Percentiles rank a stretch among this genome's conserved stretches.
phyloP scores from a whole-genome alignment of 352 stramenopile genomes.

The Phytopythium oedochilum region DNA sequence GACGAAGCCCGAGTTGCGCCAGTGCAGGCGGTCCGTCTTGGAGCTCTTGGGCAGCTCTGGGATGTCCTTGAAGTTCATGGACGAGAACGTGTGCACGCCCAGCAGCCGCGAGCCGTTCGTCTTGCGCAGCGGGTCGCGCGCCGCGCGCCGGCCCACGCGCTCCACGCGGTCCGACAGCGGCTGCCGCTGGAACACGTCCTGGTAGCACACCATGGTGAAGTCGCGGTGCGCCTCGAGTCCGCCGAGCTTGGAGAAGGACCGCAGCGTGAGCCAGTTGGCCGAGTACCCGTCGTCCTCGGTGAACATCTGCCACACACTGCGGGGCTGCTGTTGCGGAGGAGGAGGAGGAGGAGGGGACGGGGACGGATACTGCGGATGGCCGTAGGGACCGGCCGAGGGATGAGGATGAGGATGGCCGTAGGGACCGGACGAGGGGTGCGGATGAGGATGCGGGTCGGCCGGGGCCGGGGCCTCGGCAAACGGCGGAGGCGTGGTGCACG shows the following conservation, averaged over 20 bases:
- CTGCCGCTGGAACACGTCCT: conserved; percentile 51
- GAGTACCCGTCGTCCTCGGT: conserved; percentile 52
- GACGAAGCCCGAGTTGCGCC: conserved; percentile 54
- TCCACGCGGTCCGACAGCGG: conserved; percentile 18
- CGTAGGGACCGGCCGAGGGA: too few relatives aligned
- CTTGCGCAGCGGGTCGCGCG: conserved; percentile 13
- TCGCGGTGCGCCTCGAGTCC: conserved; percentile 33
- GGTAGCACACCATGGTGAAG: conserved; percentile 62
- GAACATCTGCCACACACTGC: conserved; percentile 23
- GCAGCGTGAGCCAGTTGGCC: conserved; percentile 52
- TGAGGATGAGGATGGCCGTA: background rate
- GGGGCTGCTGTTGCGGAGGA: too few relatives aligned
- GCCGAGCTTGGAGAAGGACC: conserved; percentile 23
- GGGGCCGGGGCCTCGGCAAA: conserved; percentile 8
- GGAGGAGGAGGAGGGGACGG: background rate
- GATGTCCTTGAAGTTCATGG: conserved; percentile 65
- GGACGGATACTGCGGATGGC: background rate
- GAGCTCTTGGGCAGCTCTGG: conserved; percentile 38
- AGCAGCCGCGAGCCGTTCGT: conserved; percentile 23
- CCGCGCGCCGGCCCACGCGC: conserved; percentile 17
- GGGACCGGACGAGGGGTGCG: background rate
- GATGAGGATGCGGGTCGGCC: background rate
- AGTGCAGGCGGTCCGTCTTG: conserved; percentile 44
- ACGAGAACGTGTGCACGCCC: conserved; percentile 50
- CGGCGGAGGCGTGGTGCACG: conserved; percentile 34